phyloP scores from a whole-genome alignment of 805 yeast genomes.

The Pichia paraexigua region DNA sequence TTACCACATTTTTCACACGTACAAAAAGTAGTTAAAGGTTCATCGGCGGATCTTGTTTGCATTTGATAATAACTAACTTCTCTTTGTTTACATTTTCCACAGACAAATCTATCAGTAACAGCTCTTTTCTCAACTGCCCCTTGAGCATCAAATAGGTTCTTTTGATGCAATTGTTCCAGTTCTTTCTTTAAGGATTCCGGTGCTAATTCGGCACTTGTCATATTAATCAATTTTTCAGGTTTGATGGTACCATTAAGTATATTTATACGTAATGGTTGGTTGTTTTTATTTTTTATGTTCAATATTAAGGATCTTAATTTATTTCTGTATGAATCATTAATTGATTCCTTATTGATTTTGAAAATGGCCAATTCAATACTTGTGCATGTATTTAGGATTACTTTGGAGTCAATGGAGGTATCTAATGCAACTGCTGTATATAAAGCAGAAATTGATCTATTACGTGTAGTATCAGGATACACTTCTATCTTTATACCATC shows the following conservation, averaged over 20 bases:
- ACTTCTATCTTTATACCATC: slow-evolving; percentile 71
- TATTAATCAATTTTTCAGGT: slow-evolving; percentile 58
- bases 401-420: slow-evolving; percentile 42
- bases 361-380: slow-evolving; percentile 70
- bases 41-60: slow-evolving; percentile 98
- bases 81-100: slow-evolving; percentile 97
- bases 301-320: slow-evolving; percentile 81
- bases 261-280: slow-evolving; percentile 72
- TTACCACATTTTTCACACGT: slow-evolving; percentile 97
- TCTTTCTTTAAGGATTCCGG: slow-evolving; percentile 85
- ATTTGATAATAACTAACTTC: slow-evolving; percentile 94
- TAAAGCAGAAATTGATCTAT: slow-evolving; percentile 72
- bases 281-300: slow-evolving; percentile 82
- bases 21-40: slow-evolving; percentile 96
- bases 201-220: slow-evolving; percentile 94
- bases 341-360: slow-evolving; percentile 47
- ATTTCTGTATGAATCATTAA: slow-evolving; percentile 60
- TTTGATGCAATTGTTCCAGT: slow-evolving; percentile 75
- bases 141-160: slow-evolving; percentile 91
- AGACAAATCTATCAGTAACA: slow-evolving; percentile 90
- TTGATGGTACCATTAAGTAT: slow-evolving; percentile 59
- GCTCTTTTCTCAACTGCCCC: slow-evolving; percentile 96
- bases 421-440: slow-evolving; percentile 88
- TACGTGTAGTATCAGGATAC: slow-evolving; percentile 73
- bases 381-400: slow-evolving; percentile 54